phyloP scores from a whole-genome alignment of 2,329 filamentous ascomycete genomes.

The Cercospora sp. region DNA sequence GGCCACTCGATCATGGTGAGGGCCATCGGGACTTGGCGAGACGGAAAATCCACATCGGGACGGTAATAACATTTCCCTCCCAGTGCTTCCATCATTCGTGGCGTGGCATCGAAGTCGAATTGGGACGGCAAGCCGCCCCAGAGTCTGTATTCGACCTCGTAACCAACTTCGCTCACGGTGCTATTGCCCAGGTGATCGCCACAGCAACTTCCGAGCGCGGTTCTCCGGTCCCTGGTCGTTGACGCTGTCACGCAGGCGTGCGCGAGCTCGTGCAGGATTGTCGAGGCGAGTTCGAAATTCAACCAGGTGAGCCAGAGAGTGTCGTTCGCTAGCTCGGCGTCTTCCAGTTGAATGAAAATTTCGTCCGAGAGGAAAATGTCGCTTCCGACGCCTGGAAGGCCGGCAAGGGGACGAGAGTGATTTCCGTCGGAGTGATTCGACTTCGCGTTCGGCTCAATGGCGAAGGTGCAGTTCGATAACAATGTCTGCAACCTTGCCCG shows the following conservation, averaged over 20 bases:
- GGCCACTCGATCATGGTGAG: neutral
- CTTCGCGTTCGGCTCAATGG: neutral
- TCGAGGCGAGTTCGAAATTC: neutral
- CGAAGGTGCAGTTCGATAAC: neutral
- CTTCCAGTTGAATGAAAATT: neutral
- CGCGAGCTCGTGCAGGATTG: neutral
- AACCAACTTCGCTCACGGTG: neutral
- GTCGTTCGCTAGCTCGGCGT: neutral
- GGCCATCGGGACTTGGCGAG: neutral
- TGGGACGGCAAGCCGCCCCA: neutral
- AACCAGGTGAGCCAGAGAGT: neutral
- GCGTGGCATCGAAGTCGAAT: neutral
- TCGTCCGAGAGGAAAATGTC: neutral
- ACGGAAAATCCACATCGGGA: neutral
- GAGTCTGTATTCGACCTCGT: neutral
- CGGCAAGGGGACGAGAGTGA: neutral
- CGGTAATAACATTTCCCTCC: neutral
- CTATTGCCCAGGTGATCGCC: neutral
- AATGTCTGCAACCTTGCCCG: neutral
- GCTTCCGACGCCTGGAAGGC: neutral
- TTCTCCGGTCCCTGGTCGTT: neutral
- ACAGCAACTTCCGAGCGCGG: neutral
- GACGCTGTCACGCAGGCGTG: neutral
- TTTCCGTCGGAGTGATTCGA: neutral
- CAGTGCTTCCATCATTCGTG: neutral